Conservation (phyloP, 768 basidiomycete species). For the Psilocybe subaeruginosa region DNA sequence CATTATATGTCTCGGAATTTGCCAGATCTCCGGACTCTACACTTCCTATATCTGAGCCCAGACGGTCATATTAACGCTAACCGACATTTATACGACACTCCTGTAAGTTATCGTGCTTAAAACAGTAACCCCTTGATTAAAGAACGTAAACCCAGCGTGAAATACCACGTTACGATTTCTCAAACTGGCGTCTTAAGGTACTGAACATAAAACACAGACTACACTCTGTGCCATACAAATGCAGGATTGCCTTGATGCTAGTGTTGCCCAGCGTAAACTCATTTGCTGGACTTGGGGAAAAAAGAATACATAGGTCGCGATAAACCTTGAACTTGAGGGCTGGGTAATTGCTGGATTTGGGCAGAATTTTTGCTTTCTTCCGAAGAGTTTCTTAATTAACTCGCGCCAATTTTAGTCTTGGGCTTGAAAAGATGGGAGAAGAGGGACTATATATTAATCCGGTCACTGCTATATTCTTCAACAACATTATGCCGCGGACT, state of each 20-base stretch:
- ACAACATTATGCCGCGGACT: too few relatives aligned
- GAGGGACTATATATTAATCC: too few relatives aligned
- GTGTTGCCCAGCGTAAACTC: not conserved
- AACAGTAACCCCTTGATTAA: not conserved
- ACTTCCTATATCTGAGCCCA: not conserved
- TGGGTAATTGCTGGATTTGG: too few relatives aligned
- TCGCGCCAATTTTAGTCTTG: too few relatives aligned
- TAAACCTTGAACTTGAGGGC: too few relatives aligned
- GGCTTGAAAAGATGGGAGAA: too few relatives aligned
- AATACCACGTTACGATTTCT: not conserved
- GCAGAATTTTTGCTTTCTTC: too few relatives aligned
- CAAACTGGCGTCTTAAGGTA: slow-evolving; percentile 5
- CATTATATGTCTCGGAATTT: not conserved
- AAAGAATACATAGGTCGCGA: not conserved
- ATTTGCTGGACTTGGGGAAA: not conserved
- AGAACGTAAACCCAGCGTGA: not conserved
- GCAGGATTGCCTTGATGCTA: not conserved
- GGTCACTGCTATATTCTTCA: too few relatives aligned
- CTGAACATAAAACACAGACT: not conserved
- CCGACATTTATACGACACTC: not conserved
- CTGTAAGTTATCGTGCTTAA: not conserved
- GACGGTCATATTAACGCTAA: not conserved
- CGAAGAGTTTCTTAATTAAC: too few relatives aligned
- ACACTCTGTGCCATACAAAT: not conserved
- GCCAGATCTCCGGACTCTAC: not conserved